These are phyloP conservation scores for Botrytis aclada DNA, from an alignment of 2,329 filamentous ascomycete genomes.

Conservation along the genomic window DNA sequence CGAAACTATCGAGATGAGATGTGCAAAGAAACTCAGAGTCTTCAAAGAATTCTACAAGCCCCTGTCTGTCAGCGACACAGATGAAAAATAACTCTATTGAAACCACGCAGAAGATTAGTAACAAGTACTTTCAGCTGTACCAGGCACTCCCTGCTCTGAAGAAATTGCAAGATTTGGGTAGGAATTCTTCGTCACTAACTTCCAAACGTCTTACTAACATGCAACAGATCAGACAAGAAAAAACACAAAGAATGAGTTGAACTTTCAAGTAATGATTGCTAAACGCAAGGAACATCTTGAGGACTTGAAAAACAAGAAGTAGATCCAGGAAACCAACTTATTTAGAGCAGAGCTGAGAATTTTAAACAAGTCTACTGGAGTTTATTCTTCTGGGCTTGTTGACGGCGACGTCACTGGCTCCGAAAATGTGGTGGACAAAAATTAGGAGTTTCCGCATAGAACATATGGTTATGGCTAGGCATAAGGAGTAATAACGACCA, in stretches of 20 bases:
- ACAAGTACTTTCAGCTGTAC: neutral
- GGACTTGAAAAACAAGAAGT: neutral
- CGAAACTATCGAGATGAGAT: neutral
- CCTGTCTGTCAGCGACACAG: neutral
- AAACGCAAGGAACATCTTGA: neutral
- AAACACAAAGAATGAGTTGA: neutral
- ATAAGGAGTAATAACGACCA: neutral
- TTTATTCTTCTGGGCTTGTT: neutral
- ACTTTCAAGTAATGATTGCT: neutral
- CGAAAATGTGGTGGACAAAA: neutral
- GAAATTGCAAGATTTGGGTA: neutral
- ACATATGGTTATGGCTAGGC: neutral
- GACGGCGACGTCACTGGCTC: rapidly evolving
- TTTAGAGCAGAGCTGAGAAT: neutral
- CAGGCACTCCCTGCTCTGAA: neutral
- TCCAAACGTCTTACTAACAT: neutral
- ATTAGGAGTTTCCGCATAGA: neutral
- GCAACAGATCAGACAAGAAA: neutral
- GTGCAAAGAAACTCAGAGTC: neutral
- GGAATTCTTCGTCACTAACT: neutral
- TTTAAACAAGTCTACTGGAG: neutral
- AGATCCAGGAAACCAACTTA: neutral
- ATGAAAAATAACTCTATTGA: neutral
- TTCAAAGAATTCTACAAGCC: neutral
- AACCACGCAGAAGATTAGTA: neutral